A percentile compares a stretch with the other conserved stretches of the same genome.
phyloP scores from a whole-genome alignment of 176 grass and related monocot species.

The Olyra latifolia region DNA sequence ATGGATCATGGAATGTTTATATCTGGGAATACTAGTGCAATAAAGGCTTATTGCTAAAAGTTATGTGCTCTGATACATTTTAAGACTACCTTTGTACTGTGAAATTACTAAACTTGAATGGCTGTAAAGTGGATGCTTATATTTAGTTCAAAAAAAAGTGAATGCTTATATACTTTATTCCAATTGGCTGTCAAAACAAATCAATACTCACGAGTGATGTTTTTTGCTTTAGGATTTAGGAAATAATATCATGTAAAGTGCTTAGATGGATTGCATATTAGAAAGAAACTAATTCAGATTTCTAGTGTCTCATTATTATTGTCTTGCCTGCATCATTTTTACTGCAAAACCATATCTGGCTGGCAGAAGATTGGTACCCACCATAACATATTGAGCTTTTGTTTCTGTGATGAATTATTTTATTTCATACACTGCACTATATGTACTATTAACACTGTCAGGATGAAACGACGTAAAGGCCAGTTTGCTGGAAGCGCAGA shows the following conservation, averaged over 20 bases:
- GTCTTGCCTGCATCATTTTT: slow-evolving; percentile 12
- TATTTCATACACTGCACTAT: slow-evolving; percentile 9
- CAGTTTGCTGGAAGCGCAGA: slow-evolving; percentile 61
- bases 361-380: background rate
- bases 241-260: background rate
- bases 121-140: background rate
- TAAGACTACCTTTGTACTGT: background rate
- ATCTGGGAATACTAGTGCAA: background rate
- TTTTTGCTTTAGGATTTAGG: slow-evolving; percentile 29
- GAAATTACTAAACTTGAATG: background rate
- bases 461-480: slow-evolving; percentile 64
- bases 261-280: slow-evolving; percentile 1
- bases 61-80: slow-evolving; percentile 10
- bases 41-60: background rate
- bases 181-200: background rate
- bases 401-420: slow-evolving; percentile 23
- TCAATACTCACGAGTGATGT: background rate
- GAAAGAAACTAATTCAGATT: slow-evolving; percentile 2
- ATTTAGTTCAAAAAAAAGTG: background rate
- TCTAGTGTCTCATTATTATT: background rate
- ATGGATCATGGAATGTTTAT: background rate
- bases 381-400: background rate
- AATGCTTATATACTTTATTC: slow-evolving; percentile 12
- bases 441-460: slow-evolving; percentile 25
- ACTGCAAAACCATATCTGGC: background rate